These are phyloP conservation scores for Blastocystis sp. DNA, from an alignment of 352 stramenopile species.

Conservation along the genomic window DNA sequence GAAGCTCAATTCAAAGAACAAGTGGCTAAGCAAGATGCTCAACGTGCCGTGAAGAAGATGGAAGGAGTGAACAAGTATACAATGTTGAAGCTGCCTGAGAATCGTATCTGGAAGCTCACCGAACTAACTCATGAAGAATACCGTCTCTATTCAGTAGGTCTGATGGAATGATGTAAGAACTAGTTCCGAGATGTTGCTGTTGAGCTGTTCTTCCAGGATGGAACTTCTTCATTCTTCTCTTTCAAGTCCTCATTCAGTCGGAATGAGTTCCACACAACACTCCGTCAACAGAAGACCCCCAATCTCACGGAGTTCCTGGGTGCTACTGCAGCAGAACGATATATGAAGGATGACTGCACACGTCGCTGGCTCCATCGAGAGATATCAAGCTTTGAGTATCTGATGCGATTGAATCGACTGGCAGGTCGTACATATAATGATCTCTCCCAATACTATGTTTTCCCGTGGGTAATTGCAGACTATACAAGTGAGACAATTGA, in stretches of 20 bases:
- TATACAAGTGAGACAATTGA: conserved; percentile 87
- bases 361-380: conserved; percentile 76
- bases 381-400: conserved; percentile 94
- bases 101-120: conserved; percentile 43
- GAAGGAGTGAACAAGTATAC: conserved; percentile 51
- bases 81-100: conserved; percentile 61
- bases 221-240: conserved; percentile 52
- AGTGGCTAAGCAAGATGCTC: conserved; percentile 33
- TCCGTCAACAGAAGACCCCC: background rate
- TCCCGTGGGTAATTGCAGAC: conserved; percentile 93
- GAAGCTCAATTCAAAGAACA: conserved; percentile 53
- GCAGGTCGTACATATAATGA: conserved; percentile 87
- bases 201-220: conserved; percentile 64
- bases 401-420: conserved; percentile 91
- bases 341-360: conserved; percentile 38
- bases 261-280: conserved; percentile 15
- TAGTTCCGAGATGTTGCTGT: conserved; percentile 61
- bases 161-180: background rate
- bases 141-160: conserved; percentile 17
- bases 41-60: background rate
- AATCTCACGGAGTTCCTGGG: conserved; percentile 54
- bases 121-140: conserved; percentile 59
- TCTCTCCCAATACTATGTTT: conserved; percentile 91
- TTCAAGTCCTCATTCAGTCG: background rate
- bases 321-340: conserved; percentile 31